phyloP scores from a whole-genome alignment of 345 rosid species.

The Moricandia arvensis region DNA sequence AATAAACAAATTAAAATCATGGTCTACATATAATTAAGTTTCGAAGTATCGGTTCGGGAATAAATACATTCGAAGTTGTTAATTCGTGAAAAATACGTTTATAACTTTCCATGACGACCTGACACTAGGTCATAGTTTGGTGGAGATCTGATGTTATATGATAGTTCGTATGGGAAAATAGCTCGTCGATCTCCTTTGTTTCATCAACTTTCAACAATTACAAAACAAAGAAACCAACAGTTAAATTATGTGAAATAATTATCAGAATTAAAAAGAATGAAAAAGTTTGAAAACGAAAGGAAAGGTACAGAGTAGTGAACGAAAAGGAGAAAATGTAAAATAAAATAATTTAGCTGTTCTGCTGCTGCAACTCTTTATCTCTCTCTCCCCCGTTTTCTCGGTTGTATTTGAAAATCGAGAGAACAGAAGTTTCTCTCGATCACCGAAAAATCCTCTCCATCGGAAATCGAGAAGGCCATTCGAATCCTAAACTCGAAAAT shows the following conservation, averaged over 20 bases:
- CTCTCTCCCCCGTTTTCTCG: slow-evolving; percentile 1
- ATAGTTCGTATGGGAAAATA: too few relatives aligned
- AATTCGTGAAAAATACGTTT: too few relatives aligned
- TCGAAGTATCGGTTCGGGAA: too few relatives aligned
- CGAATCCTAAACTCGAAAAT: background rate
- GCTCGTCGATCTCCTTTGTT: too few relatives aligned
- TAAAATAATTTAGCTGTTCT: slow-evolving; percentile 18
- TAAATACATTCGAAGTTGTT: too few relatives aligned
- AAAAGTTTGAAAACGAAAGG: slow-evolving; percentile 28
- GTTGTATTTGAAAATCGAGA: background rate
- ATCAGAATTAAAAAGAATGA: background rate
- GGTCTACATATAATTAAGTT: too few relatives aligned
- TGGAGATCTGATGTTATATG: too few relatives aligned
- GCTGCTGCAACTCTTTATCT: slow-evolving; percentile 18
- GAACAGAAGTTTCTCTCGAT: slow-evolving; percentile 19
- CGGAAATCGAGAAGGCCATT: slow-evolving; percentile 10
- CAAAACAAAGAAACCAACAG: background rate
- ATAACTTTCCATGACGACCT: too few relatives aligned
- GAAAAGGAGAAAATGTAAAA: too few relatives aligned
- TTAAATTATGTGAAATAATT: background rate
- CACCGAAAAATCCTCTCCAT: slow-evolving; percentile 14
- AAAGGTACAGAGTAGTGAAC: too few relatives aligned
- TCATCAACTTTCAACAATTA: slow-evolving; percentile 7
- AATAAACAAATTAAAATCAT: too few relatives aligned
- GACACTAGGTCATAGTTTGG: too few relatives aligned